Evolutionary conservation across 2,329 filamentous ascomycete genomes (phyloP).

Genomic region (Mycocentrospora acerina): DNA sequence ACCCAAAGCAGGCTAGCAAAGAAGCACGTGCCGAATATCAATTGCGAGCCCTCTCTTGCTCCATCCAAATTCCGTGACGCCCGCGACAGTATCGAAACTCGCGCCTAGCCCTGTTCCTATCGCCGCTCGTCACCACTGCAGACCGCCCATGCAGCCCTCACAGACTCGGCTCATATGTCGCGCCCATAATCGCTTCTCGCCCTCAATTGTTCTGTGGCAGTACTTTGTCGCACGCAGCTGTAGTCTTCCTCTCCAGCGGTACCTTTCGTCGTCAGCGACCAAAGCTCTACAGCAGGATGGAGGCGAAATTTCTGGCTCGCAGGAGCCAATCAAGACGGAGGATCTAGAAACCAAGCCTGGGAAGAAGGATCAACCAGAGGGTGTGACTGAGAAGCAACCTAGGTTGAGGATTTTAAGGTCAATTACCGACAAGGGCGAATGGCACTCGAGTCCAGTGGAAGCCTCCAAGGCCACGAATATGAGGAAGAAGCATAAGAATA

Average conservation of each 20-base stretch:
- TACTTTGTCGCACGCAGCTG: constrained; percentile 29
- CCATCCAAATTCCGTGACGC: background rate
- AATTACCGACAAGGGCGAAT: constrained; percentile 4
- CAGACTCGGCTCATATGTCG: constrained; percentile 30
- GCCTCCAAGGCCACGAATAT: constrained; percentile 7
- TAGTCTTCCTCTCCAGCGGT: constrained; percentile 13
- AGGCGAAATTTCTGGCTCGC: background rate
- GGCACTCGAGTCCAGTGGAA: background rate
- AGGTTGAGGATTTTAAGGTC: constrained; percentile 1
- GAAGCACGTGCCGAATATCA: no score
- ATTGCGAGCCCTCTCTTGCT: no score
- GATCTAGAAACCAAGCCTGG: background rate
- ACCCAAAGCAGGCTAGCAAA: no score
- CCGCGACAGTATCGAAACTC: background rate
- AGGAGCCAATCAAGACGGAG: background rate
- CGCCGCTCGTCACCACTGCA: constrained; percentile 6
- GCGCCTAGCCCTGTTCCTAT: background rate
- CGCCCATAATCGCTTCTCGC: constrained; percentile 35
- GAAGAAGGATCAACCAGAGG: background rate
- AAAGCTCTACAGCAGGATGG: constrained; percentile 4
- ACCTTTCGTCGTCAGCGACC: constrained; percentile 18
- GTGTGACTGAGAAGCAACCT: no score
- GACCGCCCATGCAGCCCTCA: constrained; percentile 29
- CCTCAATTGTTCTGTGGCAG: constrained; percentile 35
- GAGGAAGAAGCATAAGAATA: no score